phyloP scores from a whole-genome alignment of 192 early-diverging fungal genomes.

The Coemansia sp. region DNA sequence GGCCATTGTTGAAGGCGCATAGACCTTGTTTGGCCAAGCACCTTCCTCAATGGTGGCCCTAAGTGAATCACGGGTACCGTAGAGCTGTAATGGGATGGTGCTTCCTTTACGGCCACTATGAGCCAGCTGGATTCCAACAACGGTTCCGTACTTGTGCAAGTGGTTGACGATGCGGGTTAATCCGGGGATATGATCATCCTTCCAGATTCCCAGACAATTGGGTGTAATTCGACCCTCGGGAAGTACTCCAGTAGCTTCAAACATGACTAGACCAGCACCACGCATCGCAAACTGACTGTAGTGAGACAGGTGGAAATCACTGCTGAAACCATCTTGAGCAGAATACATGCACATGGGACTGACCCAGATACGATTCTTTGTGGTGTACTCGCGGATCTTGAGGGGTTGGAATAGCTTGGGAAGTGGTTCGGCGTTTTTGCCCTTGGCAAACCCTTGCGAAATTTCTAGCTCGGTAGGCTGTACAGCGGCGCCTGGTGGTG shows the following conservation, averaged over 20 bases:
- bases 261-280: slow-evolving; percentile 75
- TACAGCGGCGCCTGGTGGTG: slow-evolving; percentile 15
- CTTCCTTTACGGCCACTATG: slow-evolving; percentile 81
- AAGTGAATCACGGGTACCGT: slow-evolving; percentile 2
- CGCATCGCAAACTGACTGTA: slow-evolving; percentile 67
- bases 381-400: slow-evolving; percentile 57
- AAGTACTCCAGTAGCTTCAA: slow-evolving; percentile 73
- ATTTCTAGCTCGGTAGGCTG: slow-evolving; percentile 25
- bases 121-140: slow-evolving; percentile 70
- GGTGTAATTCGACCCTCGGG: slow-evolving; percentile 78
- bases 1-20: slow-evolving; percentile 58
- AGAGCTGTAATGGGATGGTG: slow-evolving; percentile 19
- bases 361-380: slow-evolving; percentile 74
- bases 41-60: slow-evolving; percentile 28
- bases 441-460: slow-evolving; percentile 15
- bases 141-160: slow-evolving; percentile 58
- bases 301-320: slow-evolving; percentile 62
- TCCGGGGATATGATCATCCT: slow-evolving; percentile 67
- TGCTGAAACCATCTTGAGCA: slow-evolving; percentile 57
- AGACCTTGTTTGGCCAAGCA: slow-evolving; percentile 72
- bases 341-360: slow-evolving; percentile 87
- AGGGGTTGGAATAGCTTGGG: slow-evolving; percentile 68
- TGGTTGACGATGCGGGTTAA: slow-evolving; percentile 45
- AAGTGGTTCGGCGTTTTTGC: slow-evolving; percentile 3
- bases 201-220: slow-evolving; percentile 75